Conservation (phyloP, 208 protist species). For the Angomonas deanei region DNA sequence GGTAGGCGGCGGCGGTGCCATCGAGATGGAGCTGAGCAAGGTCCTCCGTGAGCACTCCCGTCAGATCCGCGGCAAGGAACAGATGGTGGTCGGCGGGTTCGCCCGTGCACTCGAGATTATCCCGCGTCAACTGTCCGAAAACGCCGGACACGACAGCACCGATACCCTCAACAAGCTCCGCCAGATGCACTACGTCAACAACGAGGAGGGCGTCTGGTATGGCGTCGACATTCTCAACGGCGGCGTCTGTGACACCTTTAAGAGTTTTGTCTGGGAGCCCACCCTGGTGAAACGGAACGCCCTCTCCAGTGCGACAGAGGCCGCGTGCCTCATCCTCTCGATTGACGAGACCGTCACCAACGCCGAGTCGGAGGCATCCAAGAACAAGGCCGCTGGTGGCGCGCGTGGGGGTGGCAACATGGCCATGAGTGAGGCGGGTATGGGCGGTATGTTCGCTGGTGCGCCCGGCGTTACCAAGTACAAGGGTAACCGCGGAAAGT, state of each 20-base stretch:
- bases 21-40: conserved; percentile 99
- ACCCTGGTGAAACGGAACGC: conserved; percentile 98
- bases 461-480: conserved; percentile 79
- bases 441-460: conserved; percentile 91
- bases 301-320: conserved; percentile 98
- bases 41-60: conserved; percentile 95
- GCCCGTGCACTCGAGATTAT: conserved; percentile 99
- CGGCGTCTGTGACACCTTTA: conserved; percentile 97
- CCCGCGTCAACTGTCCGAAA: conserved; percentile 97
- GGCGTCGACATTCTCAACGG: conserved; percentile 99
- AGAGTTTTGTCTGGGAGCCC: conserved; percentile 99
- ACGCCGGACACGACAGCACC: conserved; percentile 99
- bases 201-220: conserved; percentile 85
- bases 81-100: conserved; percentile 98
- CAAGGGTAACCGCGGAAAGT: conserved; percentile 81
- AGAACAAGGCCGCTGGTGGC: conserved; percentile 75
- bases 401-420: conserved; percentile 60
- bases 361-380: conserved; percentile 85
- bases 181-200: conserved; percentile 92
- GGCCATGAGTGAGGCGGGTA: conserved; percentile 86
- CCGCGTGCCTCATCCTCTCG: conserved; percentile 98
- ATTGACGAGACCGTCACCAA: conserved; percentile 99
- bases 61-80: conserved; percentile 98
- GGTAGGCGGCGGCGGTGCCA: conserved; percentile 99
- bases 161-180: conserved; percentile 99